These are phyloP conservation scores for Phytophthora europaea DNA, from an alignment of 352 stramenopile species.

Conservation along the genomic window DNA sequence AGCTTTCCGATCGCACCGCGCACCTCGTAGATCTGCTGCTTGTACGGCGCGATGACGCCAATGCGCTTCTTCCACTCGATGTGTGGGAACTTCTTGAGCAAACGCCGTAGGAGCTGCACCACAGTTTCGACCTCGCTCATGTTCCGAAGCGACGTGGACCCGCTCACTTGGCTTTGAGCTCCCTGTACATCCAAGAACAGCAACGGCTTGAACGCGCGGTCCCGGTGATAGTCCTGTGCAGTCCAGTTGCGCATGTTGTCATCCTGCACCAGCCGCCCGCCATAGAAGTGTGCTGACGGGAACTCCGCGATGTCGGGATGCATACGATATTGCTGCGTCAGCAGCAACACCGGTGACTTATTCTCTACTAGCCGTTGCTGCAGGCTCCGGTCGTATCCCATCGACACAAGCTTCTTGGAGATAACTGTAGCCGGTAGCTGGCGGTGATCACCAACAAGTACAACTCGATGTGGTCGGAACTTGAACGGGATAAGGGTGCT, in stretches of 20 bases:
- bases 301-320: conserved; percentile 96
- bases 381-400: conserved; percentile 94
- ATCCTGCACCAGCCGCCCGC: conserved; percentile 89
- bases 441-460: conserved; percentile 96
- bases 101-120: conserved; percentile 92
- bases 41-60: conserved; percentile 99
- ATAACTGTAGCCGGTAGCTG: conserved; percentile 99
- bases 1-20: conserved; percentile 76
- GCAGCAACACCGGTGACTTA: conserved; percentile 80
- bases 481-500: conserved; percentile 98
- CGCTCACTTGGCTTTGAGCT: conserved; percentile 75
- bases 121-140: conserved; percentile 84
- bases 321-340: conserved; percentile 99
- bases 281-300: conserved; percentile 96
- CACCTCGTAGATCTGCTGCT: conserved; percentile 96
- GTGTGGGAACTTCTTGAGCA: conserved; percentile 81
- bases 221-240: conserved; percentile 65
- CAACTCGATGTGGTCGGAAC: conserved; percentile 81
- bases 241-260: conserved; percentile 85
- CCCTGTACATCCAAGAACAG: conserved; percentile 75
- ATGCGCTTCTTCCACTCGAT: conserved; percentile 93
- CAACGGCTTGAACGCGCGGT: conserved; percentile 64
- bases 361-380: conserved; percentile 97
- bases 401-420: conserved; percentile 84
- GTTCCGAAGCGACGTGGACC: conserved; percentile 83